Evolutionary conservation across 2,329 filamentous ascomycete species (phyloP), one percentile per base, ranked within the genome.

Genomic region (Colletotrichum zoysiae): DNA sequence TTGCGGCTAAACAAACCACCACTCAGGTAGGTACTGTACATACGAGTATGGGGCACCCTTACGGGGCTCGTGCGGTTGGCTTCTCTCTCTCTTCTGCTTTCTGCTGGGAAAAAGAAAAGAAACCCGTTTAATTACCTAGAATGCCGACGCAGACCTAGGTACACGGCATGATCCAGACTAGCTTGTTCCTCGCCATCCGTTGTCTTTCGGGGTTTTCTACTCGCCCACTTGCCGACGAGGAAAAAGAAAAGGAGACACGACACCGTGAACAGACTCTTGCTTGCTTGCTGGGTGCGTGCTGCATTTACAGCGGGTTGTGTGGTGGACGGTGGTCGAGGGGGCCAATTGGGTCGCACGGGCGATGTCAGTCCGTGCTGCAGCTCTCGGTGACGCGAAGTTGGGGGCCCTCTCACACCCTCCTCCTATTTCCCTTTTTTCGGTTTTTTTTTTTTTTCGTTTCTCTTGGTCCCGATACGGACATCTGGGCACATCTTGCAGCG

Each of bases 371-470:
- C 42, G 57, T 59, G 26, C 69, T 69, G 69, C 65, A 69, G 40
- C 59, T 64, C 55, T 68, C 53, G 69, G 69, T 56, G 44, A 56
- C 42, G 20, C 8, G 16, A 20, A 44, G 16, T 44, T 6, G 48
- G 48, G 5, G 53, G 46, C 68, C 65, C 69, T 69, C 65, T n/a
- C 46, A 48, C 51, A 38, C 46, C 14, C 20, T 64, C 69, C 69
- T 69, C 38, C 69, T 14, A 69, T 71, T 69, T 71, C 69, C 65
- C 35, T 35, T 44, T 4, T n/a, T n/a, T n/a, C n/a, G n/a, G n/a
- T n/a, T n/a, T n/a, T n/a, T n/a, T 30, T 30, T 30, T 30, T 30
- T 5, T 30, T 30, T 30, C 4, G 3, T 30, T 56, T 30, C 35
- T 35, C 65, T 68, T 42, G 60, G 60, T 51, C 33, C 23, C 40